phyloP scores from a whole-genome alignment of 2,329 filamentous ascomycete species.

The Beauveria bassiana region DNA sequence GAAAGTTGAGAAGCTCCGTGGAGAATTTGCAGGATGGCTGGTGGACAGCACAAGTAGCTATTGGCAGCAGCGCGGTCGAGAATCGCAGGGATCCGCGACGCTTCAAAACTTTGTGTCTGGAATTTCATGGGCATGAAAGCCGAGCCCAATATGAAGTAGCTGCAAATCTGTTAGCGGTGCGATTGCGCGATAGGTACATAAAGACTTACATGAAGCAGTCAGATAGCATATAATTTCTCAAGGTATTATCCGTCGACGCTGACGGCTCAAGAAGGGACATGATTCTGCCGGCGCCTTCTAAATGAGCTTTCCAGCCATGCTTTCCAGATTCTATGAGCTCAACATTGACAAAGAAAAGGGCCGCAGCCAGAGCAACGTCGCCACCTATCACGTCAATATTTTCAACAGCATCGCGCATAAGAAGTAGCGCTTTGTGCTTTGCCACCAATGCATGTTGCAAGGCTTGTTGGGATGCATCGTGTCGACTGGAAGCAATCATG shows the following conservation, averaged over 20 bases:
- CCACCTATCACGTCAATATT: conserved; percentile 28
- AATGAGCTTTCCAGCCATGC: conserved; percentile 39
- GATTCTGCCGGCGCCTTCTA: conserved; percentile 37
- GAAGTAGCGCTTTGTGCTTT: conserved; percentile 36
- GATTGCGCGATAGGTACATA: not conserved
- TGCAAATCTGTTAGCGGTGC: conserved; percentile 13
- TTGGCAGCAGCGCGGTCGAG: conserved; percentile 33
- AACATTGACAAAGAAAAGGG: conserved; percentile 42
- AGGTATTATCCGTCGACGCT: conserved; percentile 24
- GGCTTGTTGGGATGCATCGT: conserved; percentile 20
- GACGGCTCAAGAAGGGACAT: conserved; percentile 32
- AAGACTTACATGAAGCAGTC: conserved; percentile 37
- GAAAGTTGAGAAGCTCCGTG: conserved; percentile 35
- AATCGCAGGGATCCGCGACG: conserved; percentile 29
- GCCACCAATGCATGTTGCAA: conserved; percentile 37
- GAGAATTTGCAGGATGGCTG: conserved; percentile 35
- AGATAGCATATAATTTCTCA: conserved; percentile 38
- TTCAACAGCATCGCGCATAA: conserved; percentile 33
- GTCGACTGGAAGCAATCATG: conserved; percentile 10
- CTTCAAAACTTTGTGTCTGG: conserved; percentile 27
- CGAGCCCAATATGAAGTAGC: conserved; percentile 39
- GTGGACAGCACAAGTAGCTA: conserved; percentile 40
- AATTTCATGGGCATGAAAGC: conserved; percentile 31
- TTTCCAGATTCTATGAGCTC: conserved; percentile 43
- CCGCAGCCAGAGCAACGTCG: conserved; percentile 37